phyloP scores from a whole-genome alignment of 2,329 filamentous ascomycete species.

The Pseudogymnoascus sp. region DNA sequence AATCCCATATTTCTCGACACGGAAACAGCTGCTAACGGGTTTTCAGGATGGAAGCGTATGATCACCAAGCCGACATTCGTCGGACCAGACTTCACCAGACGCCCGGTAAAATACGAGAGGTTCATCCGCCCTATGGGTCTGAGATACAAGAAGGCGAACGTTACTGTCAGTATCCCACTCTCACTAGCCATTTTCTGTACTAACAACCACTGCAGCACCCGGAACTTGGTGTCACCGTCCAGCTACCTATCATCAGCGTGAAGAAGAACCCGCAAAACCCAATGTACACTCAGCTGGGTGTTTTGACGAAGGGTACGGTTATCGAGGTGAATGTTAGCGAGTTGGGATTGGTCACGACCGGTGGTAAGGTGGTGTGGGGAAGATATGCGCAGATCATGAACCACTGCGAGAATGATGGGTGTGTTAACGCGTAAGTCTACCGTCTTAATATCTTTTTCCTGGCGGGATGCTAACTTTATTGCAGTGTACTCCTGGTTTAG shows the following conservation, averaged over 20 bases:
- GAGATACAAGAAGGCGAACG: constrained; percentile 66
- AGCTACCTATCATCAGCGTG: constrained; percentile 53
- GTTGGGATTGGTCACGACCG: constrained; percentile 76
- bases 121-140: constrained; percentile 67
- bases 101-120: constrained; percentile 65
- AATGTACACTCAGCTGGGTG: constrained; percentile 80
- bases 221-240: constrained; percentile 72
- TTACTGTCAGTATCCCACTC: constrained; percentile 41
- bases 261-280: constrained; percentile 81
- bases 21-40: neutral
- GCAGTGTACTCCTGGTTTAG: constrained; percentile 5
- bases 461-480: neutral
- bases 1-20: neutral
- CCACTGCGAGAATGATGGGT: constrained; percentile 51
- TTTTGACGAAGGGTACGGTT: constrained; percentile 70
- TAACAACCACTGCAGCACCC: constrained; percentile 31
- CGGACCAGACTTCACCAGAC: constrained; percentile 74
- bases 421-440: constrained; percentile 35
- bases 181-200: neutral
- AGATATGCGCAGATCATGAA: constrained; percentile 58
- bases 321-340: constrained; percentile 88
- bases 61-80: constrained; percentile 81
- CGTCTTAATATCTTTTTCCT: neutral
- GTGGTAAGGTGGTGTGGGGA: constrained; percentile 86
- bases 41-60: constrained; percentile 30